Evolutionary conservation across 83 land plant species (phyloP), one percentile per base, ranked within the genome.

Genomic region (Diphasiastrum complanatum): DNA sequence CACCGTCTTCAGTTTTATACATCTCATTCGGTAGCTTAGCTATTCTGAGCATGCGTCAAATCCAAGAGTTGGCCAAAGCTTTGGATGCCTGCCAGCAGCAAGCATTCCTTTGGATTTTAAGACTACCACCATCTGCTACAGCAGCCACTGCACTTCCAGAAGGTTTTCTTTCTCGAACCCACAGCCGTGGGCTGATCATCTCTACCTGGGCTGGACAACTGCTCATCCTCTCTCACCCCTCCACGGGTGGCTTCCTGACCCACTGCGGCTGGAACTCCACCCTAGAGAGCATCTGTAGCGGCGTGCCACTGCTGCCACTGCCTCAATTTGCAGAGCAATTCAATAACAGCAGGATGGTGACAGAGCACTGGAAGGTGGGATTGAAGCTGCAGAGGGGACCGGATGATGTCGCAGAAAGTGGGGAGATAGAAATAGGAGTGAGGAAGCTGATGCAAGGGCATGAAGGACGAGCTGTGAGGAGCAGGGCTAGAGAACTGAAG

Each of bases 231-330:
- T 47, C 59, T 0, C 82, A 79, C 40, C 61, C 63, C n/a, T 50
- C 75, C 0, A 36, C 52, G 1, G 77, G 78, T 6, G 78, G 60
- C 10, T 74, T 79, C 34, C 66, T 64, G 74, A 73, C 75, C 1
- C 82, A 79, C 58, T 48, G 67, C 40, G 82, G 82, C 0, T 79
- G 80, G 76, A 72, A 79, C 35, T 79, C 82, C 0, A 66, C 54
- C 14, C 33, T 79, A 47, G 82, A 79, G 68, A 63, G 75, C 23
- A 46, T 79, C 8, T 70, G 68, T 37, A 71, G 48, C 33, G 82
- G 78, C 12, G 63, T 70, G 11, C 82, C 82, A 0, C 61, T 79
- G 78, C 45, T 79, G 11, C 70, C 77, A 40, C 31, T 33, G 32
- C 78, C 82, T 18, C 35, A 26, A 23, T 55, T 57, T 14, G 59